These are phyloP conservation scores for Candida ponderosae DNA, from an alignment of 805 yeast species.

Conservation along the genomic window DNA sequence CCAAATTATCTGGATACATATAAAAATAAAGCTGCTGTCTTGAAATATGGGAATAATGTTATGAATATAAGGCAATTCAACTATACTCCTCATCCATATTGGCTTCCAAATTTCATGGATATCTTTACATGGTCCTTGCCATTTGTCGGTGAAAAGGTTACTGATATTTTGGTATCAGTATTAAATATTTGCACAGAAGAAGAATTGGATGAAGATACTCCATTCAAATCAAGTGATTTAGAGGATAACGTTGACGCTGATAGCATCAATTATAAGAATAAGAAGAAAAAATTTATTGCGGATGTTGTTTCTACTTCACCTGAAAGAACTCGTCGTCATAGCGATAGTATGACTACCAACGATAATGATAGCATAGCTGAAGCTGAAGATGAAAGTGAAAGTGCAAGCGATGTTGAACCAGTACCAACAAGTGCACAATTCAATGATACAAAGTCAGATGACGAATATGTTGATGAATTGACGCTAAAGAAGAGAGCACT, in stretches of 20 bases:
- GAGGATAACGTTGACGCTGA: conserved; percentile 26
- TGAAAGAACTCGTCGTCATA: not conserved
- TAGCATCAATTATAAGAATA: conserved; percentile 9
- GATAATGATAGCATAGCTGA: conserved; percentile 6
- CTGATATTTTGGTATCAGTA: conserved; percentile 86
- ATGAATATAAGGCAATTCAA: conserved; percentile 96
- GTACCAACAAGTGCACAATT: too few relatives aligned
- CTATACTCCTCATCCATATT: conserved; percentile 89
- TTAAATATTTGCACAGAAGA: conserved; percentile 93
- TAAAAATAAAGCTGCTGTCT: conserved; percentile 90
- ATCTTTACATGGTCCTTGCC: conserved; percentile 97
- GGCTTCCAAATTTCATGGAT: conserved; percentile 95
- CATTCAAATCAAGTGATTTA: conserved; percentile 28
- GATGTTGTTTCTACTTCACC: not conserved
- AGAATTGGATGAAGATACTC: conserved; percentile 74
- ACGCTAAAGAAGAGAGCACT: conserved; percentile 43
- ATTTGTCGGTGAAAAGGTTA: conserved; percentile 92
- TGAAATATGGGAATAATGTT: conserved; percentile 84
- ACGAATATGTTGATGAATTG: conserved; percentile 12
- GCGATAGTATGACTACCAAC: conserved; percentile 2
- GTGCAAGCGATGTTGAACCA: not conserved
- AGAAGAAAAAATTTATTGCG: not conserved
- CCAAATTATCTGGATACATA: conserved; percentile 92
- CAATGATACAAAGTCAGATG: not conserved
- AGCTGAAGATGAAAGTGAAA: conserved; percentile 20